phyloP scores from a whole-genome alignment of 805 yeast genomes.

The Candida orba region DNA sequence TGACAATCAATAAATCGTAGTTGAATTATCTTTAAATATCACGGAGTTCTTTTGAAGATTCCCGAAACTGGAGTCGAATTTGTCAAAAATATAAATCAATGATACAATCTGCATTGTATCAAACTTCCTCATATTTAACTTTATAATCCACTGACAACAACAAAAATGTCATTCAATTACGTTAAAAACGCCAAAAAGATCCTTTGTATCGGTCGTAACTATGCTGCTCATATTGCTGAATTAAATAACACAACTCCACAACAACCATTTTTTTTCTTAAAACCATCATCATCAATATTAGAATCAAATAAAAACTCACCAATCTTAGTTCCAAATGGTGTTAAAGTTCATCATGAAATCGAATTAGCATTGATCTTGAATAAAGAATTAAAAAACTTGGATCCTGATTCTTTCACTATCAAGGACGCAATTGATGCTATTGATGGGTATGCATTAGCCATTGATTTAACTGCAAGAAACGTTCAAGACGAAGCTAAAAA shows the following conservation, averaged over 20 bases:
- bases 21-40: no score
- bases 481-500: conserved; percentile 92
- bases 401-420: conserved; percentile 47
- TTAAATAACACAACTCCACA: conserved; percentile 73
- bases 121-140: not conserved
- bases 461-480: conserved; percentile 93
- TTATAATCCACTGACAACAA: not conserved
- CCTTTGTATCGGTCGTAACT: conserved; percentile 93
- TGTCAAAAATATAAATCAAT: no score
- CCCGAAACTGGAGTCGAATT: no score
- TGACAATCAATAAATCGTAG: no score
- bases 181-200: conserved; percentile 65
- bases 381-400: conserved; percentile 52
- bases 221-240: conserved; percentile 93
- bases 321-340: conserved; percentile 73
- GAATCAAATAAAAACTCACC: conserved; percentile 16
- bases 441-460: conserved; percentile 81
- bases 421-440: conserved; percentile 71
- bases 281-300: conserved; percentile 78
- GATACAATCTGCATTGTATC: not conserved
- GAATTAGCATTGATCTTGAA: conserved; percentile 80
- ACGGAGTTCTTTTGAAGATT: no score
- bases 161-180: conserved; percentile 31
- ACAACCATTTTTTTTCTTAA: conserved; percentile 88
- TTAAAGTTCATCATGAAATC: conserved; percentile 82